Base-by-base conservation (phyloP, 2,329 filamentous ascomycete species). In the Lasiodiplodia sp. region DNA sequence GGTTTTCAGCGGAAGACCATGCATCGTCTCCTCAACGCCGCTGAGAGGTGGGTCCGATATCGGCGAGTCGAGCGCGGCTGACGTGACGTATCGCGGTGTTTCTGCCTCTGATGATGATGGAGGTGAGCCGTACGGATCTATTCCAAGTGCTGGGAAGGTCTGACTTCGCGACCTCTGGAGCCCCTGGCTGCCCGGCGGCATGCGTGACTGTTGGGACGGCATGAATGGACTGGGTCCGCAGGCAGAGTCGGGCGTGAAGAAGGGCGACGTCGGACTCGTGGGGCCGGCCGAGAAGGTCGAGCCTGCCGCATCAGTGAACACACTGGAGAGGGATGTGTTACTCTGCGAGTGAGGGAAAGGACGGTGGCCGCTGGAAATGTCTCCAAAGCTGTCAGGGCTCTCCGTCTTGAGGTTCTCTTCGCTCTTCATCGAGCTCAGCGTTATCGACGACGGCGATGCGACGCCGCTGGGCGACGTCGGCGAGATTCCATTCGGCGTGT, bases 101-200 rank as follows among this genome's bases (percentile, higher is more conserved):
- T 85, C 75, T 18, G 84, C 81, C 56, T 89, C 87, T n/a, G 84
- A 82, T 1, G 82, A 81, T 57, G 84, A 79, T 40, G 82, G 75
- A 31, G 84, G 82, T 44, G 84, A 83, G 70, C 87, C 83, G 73
- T 86, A 86, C 37, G 87, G 83, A 72, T 89, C 90, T 55, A 91
- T 83, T 57, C 88, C 89, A 52, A 93, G 82, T 55, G 66, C 66
- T 1, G 94, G 93, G 71, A 97, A 94, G 0, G 93, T 97, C 78
- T 96, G 93, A 78, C 92, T 96, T 75, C 93, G 87, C n/a, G 92
- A 92, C 68, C 93, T 87, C 73, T 91, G 90, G 72, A 90, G 89
- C 73, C 88, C 88, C 66, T 83, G 81, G 68, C 80, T 81, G 53
- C 80, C 78, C 49, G 81, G 82, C 66, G 82, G 82, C 44, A 83